Evolutionary conservation across 495 filamentous ascomycete genomes (phyloP).

Genomic region (Talaromyces proteolyticus): DNA sequence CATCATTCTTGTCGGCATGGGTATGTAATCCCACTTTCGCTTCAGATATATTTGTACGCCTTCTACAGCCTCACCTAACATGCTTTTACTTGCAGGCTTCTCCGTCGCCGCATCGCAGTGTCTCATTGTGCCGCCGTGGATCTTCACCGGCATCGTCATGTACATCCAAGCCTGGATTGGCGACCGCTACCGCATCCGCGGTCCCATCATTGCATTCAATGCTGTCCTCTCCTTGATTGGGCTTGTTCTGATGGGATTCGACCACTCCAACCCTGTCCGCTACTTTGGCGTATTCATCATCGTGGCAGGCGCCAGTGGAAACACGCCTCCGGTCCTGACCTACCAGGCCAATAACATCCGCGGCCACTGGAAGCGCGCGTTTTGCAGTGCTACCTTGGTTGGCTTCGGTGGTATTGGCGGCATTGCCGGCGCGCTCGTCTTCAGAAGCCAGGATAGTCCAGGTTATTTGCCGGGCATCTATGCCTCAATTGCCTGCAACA

Average conservation of each 20-base stretch:
- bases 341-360: slow-evolving; percentile 65
- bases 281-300: slow-evolving; percentile 63
- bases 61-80: neutral
- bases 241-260: slow-evolving; percentile 49
- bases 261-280: slow-evolving; percentile 37
- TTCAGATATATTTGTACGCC: neutral
- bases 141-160: slow-evolving; percentile 54
- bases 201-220: slow-evolving; percentile 53
- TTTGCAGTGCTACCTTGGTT: slow-evolving; percentile 50
- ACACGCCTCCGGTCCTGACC: slow-evolving; percentile 51
- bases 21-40: neutral
- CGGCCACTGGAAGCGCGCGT: slow-evolving; percentile 61
- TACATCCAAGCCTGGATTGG: slow-evolving; percentile 42
- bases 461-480: slow-evolving; percentile 50
- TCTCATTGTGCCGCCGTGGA: slow-evolving; percentile 59
- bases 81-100: slow-evolving; percentile 27
- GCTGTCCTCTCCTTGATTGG: slow-evolving; percentile 42
- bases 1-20: slow-evolving; percentile 56
- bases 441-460: slow-evolving; percentile 52
- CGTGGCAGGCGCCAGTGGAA: slow-evolving; percentile 54
- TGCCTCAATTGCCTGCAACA: slow-evolving; percentile 39
- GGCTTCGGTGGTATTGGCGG: slow-evolving; percentile 54
- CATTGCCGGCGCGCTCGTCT: slow-evolving; percentile 51
- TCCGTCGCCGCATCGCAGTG: slow-evolving; percentile 50
- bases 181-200: slow-evolving; percentile 53